Evolutionary conservation across 441 rosid genomes (phyloP).

Genomic region (Erodium texanum): DNA sequence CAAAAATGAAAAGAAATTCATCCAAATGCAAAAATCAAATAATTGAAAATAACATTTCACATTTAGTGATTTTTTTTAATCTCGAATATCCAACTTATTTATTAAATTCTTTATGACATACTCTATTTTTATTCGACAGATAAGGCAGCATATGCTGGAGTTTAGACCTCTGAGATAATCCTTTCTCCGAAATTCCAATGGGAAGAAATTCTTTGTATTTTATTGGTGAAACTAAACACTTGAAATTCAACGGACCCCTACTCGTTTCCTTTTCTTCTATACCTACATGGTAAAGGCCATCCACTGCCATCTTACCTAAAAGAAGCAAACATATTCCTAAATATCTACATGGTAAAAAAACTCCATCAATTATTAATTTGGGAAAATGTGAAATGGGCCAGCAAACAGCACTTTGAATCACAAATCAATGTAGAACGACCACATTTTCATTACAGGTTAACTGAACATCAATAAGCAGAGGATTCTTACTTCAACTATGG

Average conservation of each 20-base stretch:
- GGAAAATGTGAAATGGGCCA: not conserved
- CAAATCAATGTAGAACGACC: constrained; percentile 1
- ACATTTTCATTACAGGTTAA: not conserved
- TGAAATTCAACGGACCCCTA: too few species aligned
- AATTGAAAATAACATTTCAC: too few species aligned
- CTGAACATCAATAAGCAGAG: not conserved
- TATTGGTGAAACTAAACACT: too few species aligned
- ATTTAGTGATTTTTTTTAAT: too few species aligned
- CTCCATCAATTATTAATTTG: not conserved
- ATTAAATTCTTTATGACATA: too few species aligned
- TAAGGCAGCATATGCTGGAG: too few species aligned
- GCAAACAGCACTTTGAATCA: not conserved
- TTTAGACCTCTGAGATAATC: too few species aligned
- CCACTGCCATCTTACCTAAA: not conserved
- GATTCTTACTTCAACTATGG: constrained; percentile 69
- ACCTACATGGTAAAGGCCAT: not conserved
- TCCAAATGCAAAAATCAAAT: not conserved
- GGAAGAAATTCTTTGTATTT: too few species aligned
- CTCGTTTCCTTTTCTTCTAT: too few species aligned
- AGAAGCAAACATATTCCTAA: not conserved
- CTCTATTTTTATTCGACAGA: too few species aligned
- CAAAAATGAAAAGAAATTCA: not conserved
- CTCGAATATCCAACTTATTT: too few species aligned
- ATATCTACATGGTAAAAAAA: not conserved
- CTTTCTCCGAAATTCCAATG: too few species aligned